Evolutionary conservation across 148 eudicot species (phyloP).

Genomic region (Suaeda aralocaspica): DNA sequence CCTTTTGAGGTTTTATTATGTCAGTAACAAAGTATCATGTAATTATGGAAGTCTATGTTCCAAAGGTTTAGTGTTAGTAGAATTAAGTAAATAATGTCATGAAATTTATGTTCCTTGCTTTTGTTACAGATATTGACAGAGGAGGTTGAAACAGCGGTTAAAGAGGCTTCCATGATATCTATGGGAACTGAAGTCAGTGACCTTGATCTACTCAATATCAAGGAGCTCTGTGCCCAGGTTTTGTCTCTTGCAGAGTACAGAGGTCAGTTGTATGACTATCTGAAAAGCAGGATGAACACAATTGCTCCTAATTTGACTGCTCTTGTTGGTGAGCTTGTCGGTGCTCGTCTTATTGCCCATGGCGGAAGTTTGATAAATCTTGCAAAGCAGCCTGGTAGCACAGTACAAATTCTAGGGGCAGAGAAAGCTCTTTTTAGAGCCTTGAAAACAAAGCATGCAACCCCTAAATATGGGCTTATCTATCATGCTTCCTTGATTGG

Average conservation of each 20-base stretch:
- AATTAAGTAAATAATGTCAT: not conserved
- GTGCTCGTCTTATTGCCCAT: slow-evolving; percentile 93
- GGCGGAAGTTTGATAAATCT: slow-evolving; percentile 93
- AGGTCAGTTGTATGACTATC: slow-evolving; percentile 81
- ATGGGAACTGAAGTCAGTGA: slow-evolving; percentile 99
- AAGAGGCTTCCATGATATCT: slow-evolving; percentile 84
- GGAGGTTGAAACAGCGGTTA: slow-evolving; percentile 81
- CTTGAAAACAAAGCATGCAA: slow-evolving; percentile 90
- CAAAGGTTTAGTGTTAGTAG: not conserved
- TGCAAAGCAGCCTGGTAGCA: slow-evolving; percentile 96
- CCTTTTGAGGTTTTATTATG: not conserved
- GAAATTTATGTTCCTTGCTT: not conserved
- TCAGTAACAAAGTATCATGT: not conserved
- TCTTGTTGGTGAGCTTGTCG: slow-evolving; percentile 94
- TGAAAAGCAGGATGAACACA: slow-evolving; percentile 91
- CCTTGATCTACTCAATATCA: slow-evolving; percentile 73
- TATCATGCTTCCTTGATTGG: slow-evolving; percentile 94
- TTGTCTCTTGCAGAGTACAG: slow-evolving; percentile 81
- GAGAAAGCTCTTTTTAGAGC: slow-evolving; percentile 98
- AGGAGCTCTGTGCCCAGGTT: slow-evolving; percentile 89
- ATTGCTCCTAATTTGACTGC: slow-evolving; percentile 96
- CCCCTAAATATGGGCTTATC: slow-evolving; percentile 93
- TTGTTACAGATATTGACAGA: slow-evolving; percentile 60
- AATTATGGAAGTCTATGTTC: no score
- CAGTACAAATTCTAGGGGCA: slow-evolving; percentile 97